Conservation (phyloP, 805 yeast genomes). For the Pichia rugopelliculosa region DNA sequence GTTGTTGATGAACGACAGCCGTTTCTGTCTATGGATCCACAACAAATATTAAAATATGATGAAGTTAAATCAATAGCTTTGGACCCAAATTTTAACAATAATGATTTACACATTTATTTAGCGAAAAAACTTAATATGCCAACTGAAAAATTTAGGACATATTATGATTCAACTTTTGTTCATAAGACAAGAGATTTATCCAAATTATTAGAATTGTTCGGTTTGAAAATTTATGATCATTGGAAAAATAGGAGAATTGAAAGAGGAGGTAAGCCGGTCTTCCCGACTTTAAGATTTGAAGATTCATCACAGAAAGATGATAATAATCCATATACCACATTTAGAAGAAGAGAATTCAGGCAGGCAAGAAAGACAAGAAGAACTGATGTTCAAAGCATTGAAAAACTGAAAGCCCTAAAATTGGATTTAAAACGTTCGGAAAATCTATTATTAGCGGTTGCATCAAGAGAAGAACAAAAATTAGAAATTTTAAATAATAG, state of each 20-base stretch:
- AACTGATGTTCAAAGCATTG: constrained; percentile 85
- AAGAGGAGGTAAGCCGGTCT: constrained; percentile 60
- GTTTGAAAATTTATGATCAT: constrained; percentile 64
- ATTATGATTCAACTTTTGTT: constrained; percentile 44
- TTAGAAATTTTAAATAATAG: constrained; percentile 58
- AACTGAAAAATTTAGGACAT: constrained; percentile 49
- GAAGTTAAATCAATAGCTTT: constrained; percentile 54
- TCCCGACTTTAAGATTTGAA: constrained; percentile 76
- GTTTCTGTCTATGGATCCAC: constrained; percentile 76
- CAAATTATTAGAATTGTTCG: constrained; percentile 49
- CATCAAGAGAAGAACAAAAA: constrained; percentile 65
- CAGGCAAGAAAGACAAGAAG: constrained; percentile 95
- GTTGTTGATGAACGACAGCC: constrained; percentile 80
- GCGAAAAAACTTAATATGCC: constrained; percentile 48
- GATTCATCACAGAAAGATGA: constrained; percentile 79
- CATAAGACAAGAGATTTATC: constrained; percentile 38
- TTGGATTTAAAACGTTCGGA: constrained; percentile 72
- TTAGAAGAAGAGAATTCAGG: constrained; percentile 89
- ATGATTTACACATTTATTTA: constrained; percentile 51
- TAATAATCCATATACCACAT: constrained; percentile 89
- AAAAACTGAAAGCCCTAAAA: constrained; percentile 66
- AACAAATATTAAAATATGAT: constrained; percentile 59
- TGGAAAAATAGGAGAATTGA: constrained; percentile 72
- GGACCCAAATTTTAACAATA: constrained; percentile 29
- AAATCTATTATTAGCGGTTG: constrained; percentile 58